Conservation (phyloP, 2,329 filamentous ascomycete species). For the Neonectria coccinea region DNA sequence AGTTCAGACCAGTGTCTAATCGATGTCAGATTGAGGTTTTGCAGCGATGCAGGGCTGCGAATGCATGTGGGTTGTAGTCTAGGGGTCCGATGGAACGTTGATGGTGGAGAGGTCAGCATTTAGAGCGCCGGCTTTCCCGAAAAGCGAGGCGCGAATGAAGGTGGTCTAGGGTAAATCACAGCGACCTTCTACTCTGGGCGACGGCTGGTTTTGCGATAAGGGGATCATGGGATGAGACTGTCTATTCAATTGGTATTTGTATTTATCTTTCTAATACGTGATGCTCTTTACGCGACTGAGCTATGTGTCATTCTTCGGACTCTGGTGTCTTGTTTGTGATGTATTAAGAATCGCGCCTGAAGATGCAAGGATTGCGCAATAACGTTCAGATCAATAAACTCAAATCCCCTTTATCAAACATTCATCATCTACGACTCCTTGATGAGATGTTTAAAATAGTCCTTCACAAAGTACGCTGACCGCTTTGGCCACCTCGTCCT, state of each 20-base stretch:
- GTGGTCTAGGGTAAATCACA: constrained; percentile 7
- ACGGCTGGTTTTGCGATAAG: neutral
- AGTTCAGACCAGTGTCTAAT: neutral
- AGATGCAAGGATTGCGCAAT: neutral
- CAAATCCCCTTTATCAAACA: neutral
- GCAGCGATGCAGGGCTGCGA: constrained; percentile 1
- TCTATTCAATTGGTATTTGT: too few species aligned
- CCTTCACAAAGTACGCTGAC: constrained; percentile 39
- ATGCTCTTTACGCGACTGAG: neutral
- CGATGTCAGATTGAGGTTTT: neutral
- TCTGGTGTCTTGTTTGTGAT: too few species aligned
- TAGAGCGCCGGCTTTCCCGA: neutral
- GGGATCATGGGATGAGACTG: neutral
- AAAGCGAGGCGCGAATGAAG: neutral
- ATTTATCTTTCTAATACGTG: neutral
- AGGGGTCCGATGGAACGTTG: neutral
- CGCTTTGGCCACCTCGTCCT: constrained; percentile 39
- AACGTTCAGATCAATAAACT: neutral
- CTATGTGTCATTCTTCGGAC: too few species aligned
- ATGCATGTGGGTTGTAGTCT: neutral
- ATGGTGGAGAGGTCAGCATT: neutral
- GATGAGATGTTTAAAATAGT: constrained; percentile 36
- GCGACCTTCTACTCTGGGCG: constrained; percentile 6
- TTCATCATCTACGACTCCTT: constrained; percentile 21
- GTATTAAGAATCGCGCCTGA: neutral